phyloP scores from a whole-genome alignment of 2,329 filamentous ascomycete species.

The Diaporthe destruens region DNA sequence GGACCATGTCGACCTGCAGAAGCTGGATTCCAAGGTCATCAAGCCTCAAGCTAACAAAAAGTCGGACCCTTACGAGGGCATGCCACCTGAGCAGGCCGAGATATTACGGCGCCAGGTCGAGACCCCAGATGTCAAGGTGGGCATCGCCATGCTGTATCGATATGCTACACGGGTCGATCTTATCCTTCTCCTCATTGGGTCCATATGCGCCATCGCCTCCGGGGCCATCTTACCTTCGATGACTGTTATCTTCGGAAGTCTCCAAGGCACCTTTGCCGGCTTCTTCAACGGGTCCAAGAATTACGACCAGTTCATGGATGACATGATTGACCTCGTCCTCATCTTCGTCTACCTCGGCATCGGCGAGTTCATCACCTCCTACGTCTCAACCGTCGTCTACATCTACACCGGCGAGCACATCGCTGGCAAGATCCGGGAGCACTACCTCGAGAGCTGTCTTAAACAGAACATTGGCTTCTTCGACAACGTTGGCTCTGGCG shows the following conservation, averaged over 20 bases:
- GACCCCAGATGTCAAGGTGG: conserved; percentile 73
- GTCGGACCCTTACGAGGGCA: conserved; percentile 69
- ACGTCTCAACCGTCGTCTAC: conserved; percentile 87
- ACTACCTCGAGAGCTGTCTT: conserved; percentile 87
- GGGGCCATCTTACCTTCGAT: conserved; percentile 84
- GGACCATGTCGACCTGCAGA: conserved; percentile 48
- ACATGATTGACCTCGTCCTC: conserved; percentile 74
- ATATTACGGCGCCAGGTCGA: conserved; percentile 78
- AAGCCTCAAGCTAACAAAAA: conserved; percentile 56
- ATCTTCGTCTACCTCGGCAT: conserved; percentile 91
- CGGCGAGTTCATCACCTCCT: conserved; percentile 81
- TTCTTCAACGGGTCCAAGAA: conserved; percentile 66
- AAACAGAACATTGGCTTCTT: conserved; percentile 93
- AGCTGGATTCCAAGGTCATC: conserved; percentile 59
- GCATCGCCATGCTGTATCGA: conserved; percentile 75
- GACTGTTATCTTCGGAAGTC: conserved; percentile 83
- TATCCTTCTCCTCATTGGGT: conserved; percentile 71
- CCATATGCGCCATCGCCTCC: conserved; percentile 75
- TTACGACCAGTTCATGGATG: conserved; percentile 68
- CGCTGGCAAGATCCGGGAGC: conserved; percentile 81
- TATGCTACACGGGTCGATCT: conserved; percentile 77
- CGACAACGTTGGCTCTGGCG: conserved; percentile 91
- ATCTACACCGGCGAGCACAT: conserved; percentile 89
- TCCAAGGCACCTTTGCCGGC: conserved; percentile 78
- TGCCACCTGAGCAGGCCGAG: conserved; percentile 74